Evolutionary conservation across 2,329 filamentous ascomycete genomes (phyloP), one percentile per base, ranked within the genome.

Genomic region (Aureobasidium sp.): DNA sequence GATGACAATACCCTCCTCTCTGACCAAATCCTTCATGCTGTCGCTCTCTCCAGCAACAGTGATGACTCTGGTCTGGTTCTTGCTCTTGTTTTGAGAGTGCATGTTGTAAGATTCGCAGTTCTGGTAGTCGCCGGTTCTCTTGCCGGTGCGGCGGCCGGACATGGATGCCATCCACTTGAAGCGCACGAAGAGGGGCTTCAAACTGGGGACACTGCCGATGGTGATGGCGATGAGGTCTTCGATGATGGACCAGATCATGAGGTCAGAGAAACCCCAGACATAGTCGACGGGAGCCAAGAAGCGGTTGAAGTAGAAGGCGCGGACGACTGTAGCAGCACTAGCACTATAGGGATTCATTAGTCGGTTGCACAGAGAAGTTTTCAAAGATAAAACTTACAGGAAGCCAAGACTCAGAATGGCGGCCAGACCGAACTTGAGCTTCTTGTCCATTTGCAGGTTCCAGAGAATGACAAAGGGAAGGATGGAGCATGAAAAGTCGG

Each of bases 251-350:
- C 63, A 65, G 3, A 65, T 57, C 48, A 61, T 63, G 4, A 64
- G 62, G n/a, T 65, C 62, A 3, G 58, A 52, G 44, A 64, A 57
- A 29, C 62, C 61, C 52, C 73, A 75, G 62, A 74, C 64, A 56
- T 73, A 75, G 62, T 75, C 71, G 20, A 74, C 68, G 1, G 65
- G 64, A 12, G 75, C 68, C 0, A 68, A 67, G 31, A 75, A 65
- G 67, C 73, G 64, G 64, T 74, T 62, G 64, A 68, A 66, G 69
- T 77, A 72, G 7, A 73, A 71, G 64, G 78, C 72, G 41, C 79
- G 74, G 5, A 79, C 74, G 1, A 75, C 68, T 0, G 76, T 78
- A 15, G 74, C 77, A 61, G 77, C 73, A 68, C 83, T 82, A 36
- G 82, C 84, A 53, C 45, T 39, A 7, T 45, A 5, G 3, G 48